Base-by-base conservation (phyloP, 2,329 filamentous ascomycete genomes). In the Microcyclospora pomicola region DNA sequence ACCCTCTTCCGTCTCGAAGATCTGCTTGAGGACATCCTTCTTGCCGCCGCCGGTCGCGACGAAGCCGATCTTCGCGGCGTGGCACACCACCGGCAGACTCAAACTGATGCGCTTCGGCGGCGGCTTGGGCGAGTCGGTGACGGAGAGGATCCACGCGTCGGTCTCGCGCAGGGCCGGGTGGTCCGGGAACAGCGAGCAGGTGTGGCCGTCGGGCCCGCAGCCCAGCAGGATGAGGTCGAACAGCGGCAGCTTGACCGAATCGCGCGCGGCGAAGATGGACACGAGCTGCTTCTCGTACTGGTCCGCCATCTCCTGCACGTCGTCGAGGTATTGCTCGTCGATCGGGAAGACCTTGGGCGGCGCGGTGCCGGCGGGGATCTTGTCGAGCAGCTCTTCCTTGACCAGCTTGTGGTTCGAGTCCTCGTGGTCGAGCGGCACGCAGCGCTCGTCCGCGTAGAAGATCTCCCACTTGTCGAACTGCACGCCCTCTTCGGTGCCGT, bases 381-480 rank as follows among this genome's bases (percentile, higher is more conserved):
- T 88, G 66, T 87, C 80, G 45, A 98, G 70, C 36, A 95, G 71
- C 64, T 95, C 86, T 34, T 76, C 68, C 68, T 94, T 91, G 50
- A 96, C 66, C 33, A 95, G 75, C 43, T 69, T 76, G 65, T 95
- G 94, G 67, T 96, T 98, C 67, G 86, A 94, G 67, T 98, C 88
- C 48, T 76, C 72, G 64, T 96, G 81, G 61, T 91, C 79, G 50
- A 95, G 78, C 15, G 91, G 82, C 37, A 96, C 91, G 51, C 84
- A 84, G 55, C 91, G 83, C 71, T 98, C 91, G 59, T 98, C 91
- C 56, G 88, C 88, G 63, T 95, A 96, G 72, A 96, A 98, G 56
- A 98, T 84, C 55, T 96, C 83, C 91, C 91, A 98, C 61, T 83
- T 85, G 58, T 72, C 68, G 63, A 92, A 94, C 52, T 81, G 69